These are phyloP conservation scores for Exophiala bonariae DNA, from an alignment of 2,329 filamentous ascomycete species.

Conservation along the genomic window DNA sequence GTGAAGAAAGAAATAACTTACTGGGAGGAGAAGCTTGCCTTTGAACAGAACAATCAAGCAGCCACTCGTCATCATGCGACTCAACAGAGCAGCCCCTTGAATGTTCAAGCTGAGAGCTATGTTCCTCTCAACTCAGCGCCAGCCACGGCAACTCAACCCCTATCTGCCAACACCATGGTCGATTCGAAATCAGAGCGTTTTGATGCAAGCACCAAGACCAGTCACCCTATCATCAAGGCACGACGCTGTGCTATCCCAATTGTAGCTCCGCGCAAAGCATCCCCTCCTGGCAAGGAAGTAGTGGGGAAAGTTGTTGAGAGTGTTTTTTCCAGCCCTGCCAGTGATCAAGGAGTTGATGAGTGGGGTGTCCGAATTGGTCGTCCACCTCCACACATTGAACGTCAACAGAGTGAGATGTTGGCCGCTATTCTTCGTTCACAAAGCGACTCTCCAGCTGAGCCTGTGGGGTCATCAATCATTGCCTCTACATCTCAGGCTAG, in stretches of 20 bases:
- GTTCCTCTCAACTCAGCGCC: constrained; percentile 13
- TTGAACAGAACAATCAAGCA: neutral
- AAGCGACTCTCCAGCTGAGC: constrained; percentile 15
- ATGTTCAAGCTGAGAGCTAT: constrained; percentile 25
- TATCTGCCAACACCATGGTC: neutral
- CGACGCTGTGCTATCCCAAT: constrained; percentile 24
- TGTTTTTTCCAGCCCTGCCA: neutral
- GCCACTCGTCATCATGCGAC: constrained; percentile 4
- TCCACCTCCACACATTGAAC: constrained; percentile 19
- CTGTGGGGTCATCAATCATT: neutral
- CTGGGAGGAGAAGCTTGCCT: constrained; percentile 14
- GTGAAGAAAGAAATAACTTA: constrained; percentile 18
- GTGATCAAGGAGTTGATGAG: constrained; percentile 19
- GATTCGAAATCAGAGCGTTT: neutral
- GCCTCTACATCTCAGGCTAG: neutral
- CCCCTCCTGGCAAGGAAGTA: neutral
- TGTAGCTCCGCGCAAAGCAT: constrained; percentile 20
- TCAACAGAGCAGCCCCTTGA: constrained; percentile 15
- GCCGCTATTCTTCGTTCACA: constrained; percentile 13
- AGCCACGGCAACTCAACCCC: neutral
- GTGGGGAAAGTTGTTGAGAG: neutral
- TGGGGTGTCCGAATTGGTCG: constrained; percentile 22
- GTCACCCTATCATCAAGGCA: constrained; percentile 4
- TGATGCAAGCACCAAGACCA: neutral
- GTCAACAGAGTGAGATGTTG: constrained; percentile 21